Percentiles rank a stretch among this genome's conserved stretches.
Evolutionary conservation across 169 alveolate species (phyloP).

Genomic region (Plasmodium sp.): DNA sequence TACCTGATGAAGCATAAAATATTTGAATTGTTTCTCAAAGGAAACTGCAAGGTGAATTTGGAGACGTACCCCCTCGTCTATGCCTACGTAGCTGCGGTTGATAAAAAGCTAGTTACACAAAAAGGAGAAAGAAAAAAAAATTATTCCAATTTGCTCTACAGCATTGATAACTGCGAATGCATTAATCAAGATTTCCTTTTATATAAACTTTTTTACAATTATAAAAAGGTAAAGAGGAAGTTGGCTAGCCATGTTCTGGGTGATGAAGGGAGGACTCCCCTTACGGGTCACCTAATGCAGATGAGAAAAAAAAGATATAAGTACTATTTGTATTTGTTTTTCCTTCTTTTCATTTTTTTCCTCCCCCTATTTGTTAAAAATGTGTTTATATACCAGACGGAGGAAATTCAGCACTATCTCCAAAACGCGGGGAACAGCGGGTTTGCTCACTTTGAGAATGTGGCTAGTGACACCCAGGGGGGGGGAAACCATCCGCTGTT

Average conservation of each 20-base stretch:
- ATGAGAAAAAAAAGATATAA: constrained; percentile 36
- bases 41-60: not conserved
- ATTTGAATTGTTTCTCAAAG: constrained; percentile 19
- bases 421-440: not conserved
- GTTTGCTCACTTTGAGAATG: not conserved
- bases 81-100: constrained; percentile 26
- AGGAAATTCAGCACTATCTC: constrained; percentile 20
- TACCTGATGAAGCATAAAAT: constrained; percentile 63
- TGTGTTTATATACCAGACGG: constrained; percentile 35
- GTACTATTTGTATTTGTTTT: constrained; percentile 51
- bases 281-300: not conserved
- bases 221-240: constrained; percentile 43
- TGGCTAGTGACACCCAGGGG: not conserved
- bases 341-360: constrained; percentile 34
- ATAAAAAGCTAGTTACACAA: constrained; percentile 22
- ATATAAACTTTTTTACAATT: constrained; percentile 45
- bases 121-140: constrained; percentile 15
- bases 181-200: constrained; percentile 57
- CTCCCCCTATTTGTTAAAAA: constrained; percentile 47
- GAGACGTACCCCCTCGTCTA: constrained; percentile 9
- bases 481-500: constrained; percentile 1
- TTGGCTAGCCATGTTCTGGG: not conserved
- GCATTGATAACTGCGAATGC: constrained; percentile 46
- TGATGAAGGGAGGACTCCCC: not conserved
- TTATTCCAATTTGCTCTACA: constrained; percentile 47